phyloP scores from a whole-genome alignment of 305 asterid species.

The Fraxinus nigra region DNA sequence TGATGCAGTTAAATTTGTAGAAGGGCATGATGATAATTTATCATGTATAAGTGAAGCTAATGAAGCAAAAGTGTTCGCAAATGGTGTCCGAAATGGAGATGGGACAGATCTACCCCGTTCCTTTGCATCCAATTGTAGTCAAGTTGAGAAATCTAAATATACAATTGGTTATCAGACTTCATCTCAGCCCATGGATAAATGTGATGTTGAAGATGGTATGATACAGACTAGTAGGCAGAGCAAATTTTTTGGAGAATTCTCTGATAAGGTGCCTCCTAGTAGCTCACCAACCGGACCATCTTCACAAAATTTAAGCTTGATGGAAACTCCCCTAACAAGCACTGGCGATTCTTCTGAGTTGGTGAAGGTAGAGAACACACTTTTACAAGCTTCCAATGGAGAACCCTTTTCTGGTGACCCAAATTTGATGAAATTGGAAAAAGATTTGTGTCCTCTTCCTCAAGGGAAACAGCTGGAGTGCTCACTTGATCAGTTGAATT shows the following conservation, averaged over 20 bases:
- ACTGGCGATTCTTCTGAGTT: slow-evolving; percentile 25
- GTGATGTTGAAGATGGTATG: slow-evolving; percentile 33
- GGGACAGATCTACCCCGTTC: slow-evolving; percentile 20
- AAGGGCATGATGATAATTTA: slow-evolving; percentile 55
- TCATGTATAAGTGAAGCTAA: slow-evolving; percentile 51
- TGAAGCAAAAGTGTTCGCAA: slow-evolving; percentile 30
- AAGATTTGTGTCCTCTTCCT: slow-evolving; percentile 31
- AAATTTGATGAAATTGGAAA: slow-evolving; percentile 22
- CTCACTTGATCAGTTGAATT: slow-evolving; percentile 36
- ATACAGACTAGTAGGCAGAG: slow-evolving; percentile 29
- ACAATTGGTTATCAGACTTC: slow-evolving; percentile 16
- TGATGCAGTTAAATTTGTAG: slow-evolving; percentile 43
- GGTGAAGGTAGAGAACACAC: slow-evolving; percentile 32
- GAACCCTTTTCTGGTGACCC: slow-evolving; percentile 25
- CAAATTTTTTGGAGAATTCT: slow-evolving; percentile 27
- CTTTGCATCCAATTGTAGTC: slow-evolving; percentile 17
- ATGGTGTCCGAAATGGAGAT: slow-evolving; percentile 18
- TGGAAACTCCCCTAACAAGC: slow-evolving; percentile 25
- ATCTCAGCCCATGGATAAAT: slow-evolving; percentile 31
- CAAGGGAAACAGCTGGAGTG: slow-evolving; percentile 28
- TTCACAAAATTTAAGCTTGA: slow-evolving; percentile 26
- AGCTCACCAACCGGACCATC: slow-evolving; percentile 28
- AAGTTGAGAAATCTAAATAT: neutral
- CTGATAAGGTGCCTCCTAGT: slow-evolving; percentile 34
- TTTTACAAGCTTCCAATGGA: slow-evolving; percentile 26